A percentile compares a stretch with the other conserved stretches of the same genome.
phyloP scores from a whole-genome alignment of 331 rosid species.

The Malus hybrid region DNA sequence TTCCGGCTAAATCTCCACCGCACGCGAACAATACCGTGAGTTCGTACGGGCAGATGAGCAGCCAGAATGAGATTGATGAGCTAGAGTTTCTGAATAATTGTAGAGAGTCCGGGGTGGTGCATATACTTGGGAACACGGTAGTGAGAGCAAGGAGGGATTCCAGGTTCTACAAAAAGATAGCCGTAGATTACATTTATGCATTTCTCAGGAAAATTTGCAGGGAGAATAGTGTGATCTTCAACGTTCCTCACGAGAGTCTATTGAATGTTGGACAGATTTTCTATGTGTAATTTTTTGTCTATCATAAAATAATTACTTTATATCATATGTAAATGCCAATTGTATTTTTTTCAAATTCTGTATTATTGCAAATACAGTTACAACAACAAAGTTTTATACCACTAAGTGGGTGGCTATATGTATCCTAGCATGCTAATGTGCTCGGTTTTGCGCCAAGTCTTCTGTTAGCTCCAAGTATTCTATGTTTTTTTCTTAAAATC shows the following conservation, averaged over 20 bases:
- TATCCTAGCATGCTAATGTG: no score
- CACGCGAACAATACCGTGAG: slow-evolving; percentile 33
- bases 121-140: slow-evolving; percentile 89
- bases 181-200: slow-evolving; percentile 86
- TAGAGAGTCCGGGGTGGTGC: slow-evolving; percentile 95
- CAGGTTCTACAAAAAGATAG: slow-evolving; percentile 76
- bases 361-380: not conserved
- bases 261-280: slow-evolving; percentile 91
- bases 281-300: slow-evolving; percentile 44
- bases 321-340: slow-evolving; percentile 11
- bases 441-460: no score
- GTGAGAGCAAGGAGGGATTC: slow-evolving; percentile 91
- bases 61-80: slow-evolving; percentile 67
- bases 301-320: not conserved
- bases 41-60: slow-evolving; percentile 54
- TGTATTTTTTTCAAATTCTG: not conserved
- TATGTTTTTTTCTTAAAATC: no score
- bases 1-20: slow-evolving; percentile 48
- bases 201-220: slow-evolving; percentile 96
- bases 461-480: fast-evolving
- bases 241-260: slow-evolving; percentile 92
- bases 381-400: no score
- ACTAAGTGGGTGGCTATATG: no score
- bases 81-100: slow-evolving; percentile 72
- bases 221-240: slow-evolving; percentile 93